phyloP scores from a whole-genome alignment of 1,284 basidiomycete species.

The Fomitopsis pinicola region DNA sequence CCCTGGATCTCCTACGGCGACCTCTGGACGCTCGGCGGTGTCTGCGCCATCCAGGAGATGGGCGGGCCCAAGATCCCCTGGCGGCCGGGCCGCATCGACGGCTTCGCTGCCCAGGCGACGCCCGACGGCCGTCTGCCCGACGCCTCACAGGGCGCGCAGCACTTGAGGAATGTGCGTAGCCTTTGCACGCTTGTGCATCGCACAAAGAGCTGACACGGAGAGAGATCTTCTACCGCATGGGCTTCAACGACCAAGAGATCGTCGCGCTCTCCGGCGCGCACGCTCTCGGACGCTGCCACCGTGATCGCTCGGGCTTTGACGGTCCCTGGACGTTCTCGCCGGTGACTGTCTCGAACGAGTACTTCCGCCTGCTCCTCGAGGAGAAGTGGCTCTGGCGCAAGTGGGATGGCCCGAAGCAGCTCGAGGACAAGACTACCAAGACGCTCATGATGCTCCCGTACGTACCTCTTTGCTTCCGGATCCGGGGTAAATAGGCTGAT shows the following conservation, averaged over 20 bases:
- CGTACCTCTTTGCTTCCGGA: slow-evolving; percentile 25
- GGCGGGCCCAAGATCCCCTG: slow-evolving; percentile 81
- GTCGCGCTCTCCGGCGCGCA: slow-evolving; percentile 95
- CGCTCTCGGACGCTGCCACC: slow-evolving; percentile 92
- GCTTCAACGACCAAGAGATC: slow-evolving; percentile 96
- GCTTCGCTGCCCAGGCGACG: slow-evolving; percentile 70
- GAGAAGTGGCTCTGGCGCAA: slow-evolving; percentile 89
- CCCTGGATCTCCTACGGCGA: slow-evolving; percentile 94
- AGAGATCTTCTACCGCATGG: slow-evolving; percentile 91
- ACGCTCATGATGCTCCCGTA: slow-evolving; percentile 95
- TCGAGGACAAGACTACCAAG: slow-evolving; percentile 87
- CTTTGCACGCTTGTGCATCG: neutral
- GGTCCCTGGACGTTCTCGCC: slow-evolving; percentile 92
- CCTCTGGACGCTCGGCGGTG: slow-evolving; percentile 90
- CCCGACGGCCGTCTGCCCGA: slow-evolving; percentile 96
- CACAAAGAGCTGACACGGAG: slow-evolving; percentile 1
- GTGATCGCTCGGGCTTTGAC: slow-evolving; percentile 79
- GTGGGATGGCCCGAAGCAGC: slow-evolving; percentile 92
- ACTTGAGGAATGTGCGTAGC: slow-evolving; percentile 68
- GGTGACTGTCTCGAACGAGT: slow-evolving; percentile 87
- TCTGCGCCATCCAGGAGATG: slow-evolving; percentile 85
- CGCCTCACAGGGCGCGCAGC: slow-evolving; percentile 79
- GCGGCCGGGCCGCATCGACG: slow-evolving; percentile 87
- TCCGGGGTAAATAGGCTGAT: neutral
- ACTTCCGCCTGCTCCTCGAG: slow-evolving; percentile 82